Evolutionary conservation across 305 asterid genomes (phyloP), one percentile per base, ranked within the genome.

Genomic region (Fraxinus paxiana): DNA sequence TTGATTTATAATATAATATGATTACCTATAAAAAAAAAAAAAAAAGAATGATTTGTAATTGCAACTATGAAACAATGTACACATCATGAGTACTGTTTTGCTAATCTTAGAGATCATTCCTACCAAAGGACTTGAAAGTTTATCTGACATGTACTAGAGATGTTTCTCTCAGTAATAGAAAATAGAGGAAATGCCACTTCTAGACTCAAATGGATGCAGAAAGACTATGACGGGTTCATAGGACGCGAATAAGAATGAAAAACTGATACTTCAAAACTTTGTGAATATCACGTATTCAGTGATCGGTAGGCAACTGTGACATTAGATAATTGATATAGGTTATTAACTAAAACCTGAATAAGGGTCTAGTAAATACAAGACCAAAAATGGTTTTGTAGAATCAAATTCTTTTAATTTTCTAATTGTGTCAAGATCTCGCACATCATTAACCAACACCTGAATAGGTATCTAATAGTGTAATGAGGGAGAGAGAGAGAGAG

Each of bases 401-500:
- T 54, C 26, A 56, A 56, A 18, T 56, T 56, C 28, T 18, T 56
- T 6, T 56, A 18, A 65, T 17, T 56, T 54, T 56, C 28, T 18
- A 56, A 18, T 18, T 6, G 28, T 56, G 67, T 18, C 28, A 18
- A 56, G 26, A 56, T 56, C 28, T 67, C 31, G 35, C 37, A 26
- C 76, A 28, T 22, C 76, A 20, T 22, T 35, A 77, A 78, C 74
- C 76, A 43, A 69, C 73, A 74, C 77, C 81, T 41, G 24, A 69
- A 59, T 70, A 69, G 75, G 22, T 15, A 15, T 30, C 12, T 70
- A 70, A 38, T 70, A 70, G 35, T 15, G 18, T 70, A 84, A 77
- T 67, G 84, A n/a, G 84, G 69, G 84, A 75, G 82, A 87, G 84
- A 85, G 88, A 85, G 56, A 88, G 85, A 85, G 88, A 85, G 56